Percentiles rank a stretch among this genome's conserved stretches.
Conservation (phyloP, 192 early-diverging fungal genomes). For the Gamsiella multidivaricata region DNA sequence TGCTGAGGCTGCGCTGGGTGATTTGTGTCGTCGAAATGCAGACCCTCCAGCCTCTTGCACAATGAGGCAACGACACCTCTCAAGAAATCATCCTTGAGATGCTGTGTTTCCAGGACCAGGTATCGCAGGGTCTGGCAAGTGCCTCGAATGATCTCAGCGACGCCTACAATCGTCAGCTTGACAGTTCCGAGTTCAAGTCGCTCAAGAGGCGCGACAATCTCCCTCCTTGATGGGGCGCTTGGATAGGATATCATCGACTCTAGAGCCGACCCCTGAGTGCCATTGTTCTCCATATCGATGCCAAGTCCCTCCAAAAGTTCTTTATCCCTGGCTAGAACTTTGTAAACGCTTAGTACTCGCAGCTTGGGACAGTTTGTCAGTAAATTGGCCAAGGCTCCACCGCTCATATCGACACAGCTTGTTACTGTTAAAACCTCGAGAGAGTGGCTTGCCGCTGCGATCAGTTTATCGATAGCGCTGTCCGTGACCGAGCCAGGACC, state of each 20-base stretch:
- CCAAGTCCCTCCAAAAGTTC: slow-evolving; percentile 39
- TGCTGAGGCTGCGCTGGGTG: slow-evolving; percentile 15
- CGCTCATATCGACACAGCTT: slow-evolving; percentile 50
- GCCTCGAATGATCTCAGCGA: slow-evolving; percentile 27
- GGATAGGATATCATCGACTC: background rate
- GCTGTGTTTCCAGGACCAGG: slow-evolving; percentile 32
- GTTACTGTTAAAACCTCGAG: slow-evolving; percentile 39
- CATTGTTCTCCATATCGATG: slow-evolving; percentile 1
- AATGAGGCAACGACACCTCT: slow-evolving; percentile 11
- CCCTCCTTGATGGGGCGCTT: background rate
- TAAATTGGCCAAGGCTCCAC: slow-evolving; percentile 32
- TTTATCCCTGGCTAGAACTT: slow-evolving; percentile 27
- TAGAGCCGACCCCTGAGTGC: background rate
- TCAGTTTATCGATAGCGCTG: slow-evolving; percentile 42
- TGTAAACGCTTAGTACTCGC: slow-evolving; percentile 34
- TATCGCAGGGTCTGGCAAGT: slow-evolving; percentile 9
- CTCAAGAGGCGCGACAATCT: slow-evolving; percentile 37
- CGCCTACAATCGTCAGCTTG: slow-evolving; percentile 23
- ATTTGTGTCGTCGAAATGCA: slow-evolving; percentile 25
- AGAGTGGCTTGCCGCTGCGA: slow-evolving; percentile 20
- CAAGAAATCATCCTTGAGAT: slow-evolving; percentile 37
- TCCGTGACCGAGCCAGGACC: slow-evolving; percentile 49
- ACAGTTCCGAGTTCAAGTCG: slow-evolving; percentile 29
- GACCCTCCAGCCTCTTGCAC: slow-evolving; percentile 22
- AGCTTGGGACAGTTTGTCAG: slow-evolving; percentile 42